Percentiles rank a stretch among this genome's conserved stretches.
phyloP scores from a whole-genome alignment of 352 stramenopile species.

The Phytophthora pseudosyringae region DNA sequence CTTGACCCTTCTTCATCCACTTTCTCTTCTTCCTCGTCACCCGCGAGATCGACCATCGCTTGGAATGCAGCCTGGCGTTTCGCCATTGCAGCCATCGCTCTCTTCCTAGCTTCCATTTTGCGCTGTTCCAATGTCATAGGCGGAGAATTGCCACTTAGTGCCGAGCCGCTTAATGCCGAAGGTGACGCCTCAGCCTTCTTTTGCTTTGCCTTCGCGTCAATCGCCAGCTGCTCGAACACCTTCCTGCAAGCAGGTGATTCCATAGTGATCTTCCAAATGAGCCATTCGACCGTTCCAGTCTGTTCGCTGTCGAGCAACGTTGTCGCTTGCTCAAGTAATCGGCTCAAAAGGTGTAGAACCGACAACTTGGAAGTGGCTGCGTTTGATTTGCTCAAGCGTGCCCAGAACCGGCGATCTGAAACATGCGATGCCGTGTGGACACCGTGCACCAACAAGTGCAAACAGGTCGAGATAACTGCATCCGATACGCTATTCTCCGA shows the following conservation, averaged over 20 bases:
- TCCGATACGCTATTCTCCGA: constrained; percentile 68
- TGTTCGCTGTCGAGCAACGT: constrained; percentile 79
- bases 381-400: constrained; percentile 46
- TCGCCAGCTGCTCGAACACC: constrained; percentile 43
- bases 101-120: constrained; percentile 80
- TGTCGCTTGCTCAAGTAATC: constrained; percentile 51
- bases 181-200: constrained; percentile 21
- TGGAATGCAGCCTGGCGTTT: constrained; percentile 86
- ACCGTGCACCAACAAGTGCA: constrained; percentile 84
- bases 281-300: constrained; percentile 73
- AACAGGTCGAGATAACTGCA: constrained; percentile 81
- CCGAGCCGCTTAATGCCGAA: constrained; percentile 2
- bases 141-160: constrained; percentile 10
- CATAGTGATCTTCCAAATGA: constrained; percentile 64
- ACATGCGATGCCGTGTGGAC: constrained; percentile 59
- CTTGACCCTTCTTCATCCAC: constrained; percentile 33
- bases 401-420: constrained; percentile 55
- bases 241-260: constrained; percentile 53
- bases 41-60: constrained; percentile 77
- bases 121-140: constrained; percentile 73
- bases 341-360: constrained; percentile 59
- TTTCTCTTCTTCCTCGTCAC: constrained; percentile 47
- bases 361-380: constrained; percentile 46
- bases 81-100: constrained; percentile 80
- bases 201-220: constrained; percentile 38